Base-by-base conservation (phyloP, 1,284 basidiomycete genomes). In the Cutaneotrichosporon cutaneum region DNA sequence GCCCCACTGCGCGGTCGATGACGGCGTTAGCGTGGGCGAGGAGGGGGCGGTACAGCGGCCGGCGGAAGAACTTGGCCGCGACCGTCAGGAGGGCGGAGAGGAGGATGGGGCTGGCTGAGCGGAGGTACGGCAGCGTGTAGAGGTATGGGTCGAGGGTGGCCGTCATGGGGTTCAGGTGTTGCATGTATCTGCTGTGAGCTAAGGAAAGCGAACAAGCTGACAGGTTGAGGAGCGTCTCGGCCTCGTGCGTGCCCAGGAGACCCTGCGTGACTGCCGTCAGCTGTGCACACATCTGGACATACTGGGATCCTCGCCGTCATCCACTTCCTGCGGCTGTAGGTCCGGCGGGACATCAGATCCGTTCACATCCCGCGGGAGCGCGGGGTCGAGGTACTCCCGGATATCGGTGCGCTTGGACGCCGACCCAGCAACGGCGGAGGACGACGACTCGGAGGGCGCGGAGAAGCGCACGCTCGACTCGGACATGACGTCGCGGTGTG, bases 61-160 rank as follows among this genome's bases (percentile, higher is more conserved):
- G 39, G 6, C 57, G 59, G 60, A 63, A 68, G 54, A 68, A 65
- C 22, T 61, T 56, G 30, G 63, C 54, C 4, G 61, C 22, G n/a
- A 53, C 45, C 6, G 50, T 35, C 5, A 68, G 54, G 9, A 68
- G 48, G 14, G 61, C 42, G 24, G 61, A 54, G 36, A 68, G 52
- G 30, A 68, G 66, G 26, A 59, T 27, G 1, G 61, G 65, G 16
- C 42, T 57, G 2, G 39, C 21, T 24, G 26, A 4, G 26, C 59
- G 58, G 7, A 70, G 35, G 54, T 58, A 62, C 4, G 47, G 24
- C 8, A 61, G 35, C 16, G 63, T 65, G 59, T 70, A 64, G 5
- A 60, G 56, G 14, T 69, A 51, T 1, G 59, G 62, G 42, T 72
- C 66, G 16, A 68, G 54, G 7, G 60, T 53, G 16, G 59, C 66